Conservation (phyloP, 2,329 filamentous ascomycete genomes). For the Curvularia sp. region DNA sequence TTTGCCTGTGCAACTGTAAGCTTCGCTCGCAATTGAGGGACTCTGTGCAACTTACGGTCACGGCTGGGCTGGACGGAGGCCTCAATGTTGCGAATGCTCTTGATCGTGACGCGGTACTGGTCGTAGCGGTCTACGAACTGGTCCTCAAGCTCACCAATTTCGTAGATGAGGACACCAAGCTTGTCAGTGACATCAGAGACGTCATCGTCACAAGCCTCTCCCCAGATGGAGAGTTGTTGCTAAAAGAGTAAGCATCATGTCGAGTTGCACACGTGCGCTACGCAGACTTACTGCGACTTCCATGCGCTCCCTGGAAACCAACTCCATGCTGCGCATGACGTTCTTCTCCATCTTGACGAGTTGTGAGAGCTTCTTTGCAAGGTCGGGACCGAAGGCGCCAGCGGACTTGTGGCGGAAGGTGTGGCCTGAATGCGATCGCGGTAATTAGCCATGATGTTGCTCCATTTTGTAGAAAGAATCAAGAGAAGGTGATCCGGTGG, state of each 20-base stretch:
- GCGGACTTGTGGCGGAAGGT: slow-evolving; percentile 75
- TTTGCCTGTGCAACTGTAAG: slow-evolving; percentile 69
- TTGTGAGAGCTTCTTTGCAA: slow-evolving; percentile 96
- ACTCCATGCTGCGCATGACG: slow-evolving; percentile 97
- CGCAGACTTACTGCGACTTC: slow-evolving; percentile 83
- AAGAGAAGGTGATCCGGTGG: neutral
- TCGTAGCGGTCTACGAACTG: slow-evolving; percentile 99
- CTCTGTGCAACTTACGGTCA: slow-evolving; percentile 72
- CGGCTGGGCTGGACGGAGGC: slow-evolving; percentile 97
- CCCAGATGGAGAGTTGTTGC: slow-evolving; percentile 99
- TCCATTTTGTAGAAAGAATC: neutral
- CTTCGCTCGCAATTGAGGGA: neutral
- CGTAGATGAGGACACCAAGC: slow-evolving; percentile 95
- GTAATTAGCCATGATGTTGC: slow-evolving; percentile 16
- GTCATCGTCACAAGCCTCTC: slow-evolving; percentile 93
- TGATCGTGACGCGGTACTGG: slow-evolving; percentile 98
- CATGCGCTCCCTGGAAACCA: slow-evolving; percentile 95
- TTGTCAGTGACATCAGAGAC: slow-evolving; percentile 99
- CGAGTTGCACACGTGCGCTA: slow-evolving; percentile 7
- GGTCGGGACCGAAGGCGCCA: slow-evolving; percentile 81
- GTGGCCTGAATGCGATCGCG: slow-evolving; percentile 60
- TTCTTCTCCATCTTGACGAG: slow-evolving; percentile 99
- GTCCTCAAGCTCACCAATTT: slow-evolving; percentile 97
- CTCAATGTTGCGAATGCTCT: slow-evolving; percentile 99
- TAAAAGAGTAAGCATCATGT: slow-evolving; percentile 50